phyloP scores from a whole-genome alignment of 257 asterid genomes.

The Scutellaria galericulata region DNA sequence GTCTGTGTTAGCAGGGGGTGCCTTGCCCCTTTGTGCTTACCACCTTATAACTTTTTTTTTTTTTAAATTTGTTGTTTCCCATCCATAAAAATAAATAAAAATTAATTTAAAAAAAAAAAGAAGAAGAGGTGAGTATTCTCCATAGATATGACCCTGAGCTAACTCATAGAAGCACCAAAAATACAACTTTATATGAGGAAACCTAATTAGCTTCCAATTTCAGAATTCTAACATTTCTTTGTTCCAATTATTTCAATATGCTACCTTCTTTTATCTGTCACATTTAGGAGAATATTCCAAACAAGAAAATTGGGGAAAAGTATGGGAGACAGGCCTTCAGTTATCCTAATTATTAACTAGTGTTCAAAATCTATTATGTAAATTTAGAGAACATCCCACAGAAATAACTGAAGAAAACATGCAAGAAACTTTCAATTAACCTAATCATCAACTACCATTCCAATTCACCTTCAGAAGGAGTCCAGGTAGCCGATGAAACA shows the following conservation, averaged over 20 bases:
- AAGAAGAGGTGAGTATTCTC: neutral
- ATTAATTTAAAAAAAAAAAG: too few relatives aligned
- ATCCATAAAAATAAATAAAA: too few relatives aligned
- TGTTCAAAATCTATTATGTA: neutral
- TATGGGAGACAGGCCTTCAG: constrained; percentile 7
- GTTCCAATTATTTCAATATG: neutral
- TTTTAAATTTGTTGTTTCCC: too few relatives aligned
- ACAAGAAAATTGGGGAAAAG: constrained; percentile 25
- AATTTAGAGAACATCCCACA: constrained; percentile 15
- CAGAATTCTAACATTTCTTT: neutral
- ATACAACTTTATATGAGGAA: constrained; percentile 13
- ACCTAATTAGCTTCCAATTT: constrained; percentile 2
- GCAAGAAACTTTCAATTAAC: constrained; percentile 24
- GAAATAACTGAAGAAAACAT: constrained; percentile 30
- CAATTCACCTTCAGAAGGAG: constrained; percentile 81
- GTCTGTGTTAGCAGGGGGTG: too few relatives aligned
- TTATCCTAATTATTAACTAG: constrained; percentile 3
- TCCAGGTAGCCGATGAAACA: constrained; percentile 62
- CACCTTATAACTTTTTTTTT: too few relatives aligned
- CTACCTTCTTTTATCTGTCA: constrained; percentile 1
- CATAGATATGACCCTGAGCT: neutral
- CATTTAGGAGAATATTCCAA: constrained; percentile 7
- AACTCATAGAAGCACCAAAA: constrained; percentile 3
- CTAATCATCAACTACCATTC: constrained; percentile 36
- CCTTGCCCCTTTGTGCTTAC: too few relatives aligned